phyloP scores from a whole-genome alignment of 1,284 basidiomycete species.

The Phaffia rhodozyma region DNA sequence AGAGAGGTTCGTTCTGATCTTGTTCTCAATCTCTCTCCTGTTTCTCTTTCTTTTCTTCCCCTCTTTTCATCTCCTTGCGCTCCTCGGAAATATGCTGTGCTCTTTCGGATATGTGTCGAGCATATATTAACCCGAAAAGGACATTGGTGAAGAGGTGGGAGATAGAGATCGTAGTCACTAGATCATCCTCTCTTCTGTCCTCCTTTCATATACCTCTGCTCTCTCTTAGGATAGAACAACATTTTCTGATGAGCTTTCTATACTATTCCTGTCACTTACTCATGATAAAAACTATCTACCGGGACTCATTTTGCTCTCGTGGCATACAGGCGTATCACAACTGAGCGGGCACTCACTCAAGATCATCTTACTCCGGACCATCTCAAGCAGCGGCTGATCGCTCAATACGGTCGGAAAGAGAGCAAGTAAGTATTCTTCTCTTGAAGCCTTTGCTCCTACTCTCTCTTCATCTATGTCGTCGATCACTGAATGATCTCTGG shows the following conservation, averaged over 20 bases:
- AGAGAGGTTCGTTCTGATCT: slow-evolving; percentile 46
- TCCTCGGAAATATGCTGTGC: not conserved
- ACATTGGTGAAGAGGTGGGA: not conserved
- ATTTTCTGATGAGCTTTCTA: slow-evolving; percentile 16
- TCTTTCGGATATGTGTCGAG: not conserved
- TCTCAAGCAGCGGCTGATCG: slow-evolving; percentile 79
- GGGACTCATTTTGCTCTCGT: not conserved
- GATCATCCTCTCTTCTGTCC: slow-evolving; percentile 39
- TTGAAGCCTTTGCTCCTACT: not conserved
- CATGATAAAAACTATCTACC: too few relatives aligned
- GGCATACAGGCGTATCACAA: slow-evolving; percentile 63
- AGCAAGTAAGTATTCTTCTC: slow-evolving; percentile 43
- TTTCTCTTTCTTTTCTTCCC: not conserved
- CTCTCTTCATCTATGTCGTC: not conserved
- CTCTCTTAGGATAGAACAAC: slow-evolving; percentile 6
- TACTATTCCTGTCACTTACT: not conserved
- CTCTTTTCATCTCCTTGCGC: not conserved
- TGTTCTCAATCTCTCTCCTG: not conserved
- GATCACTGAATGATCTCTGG: not conserved
- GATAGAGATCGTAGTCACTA: not conserved
- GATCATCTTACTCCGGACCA: slow-evolving; percentile 66
- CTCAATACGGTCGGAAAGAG: slow-evolving; percentile 81
- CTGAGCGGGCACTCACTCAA: slow-evolving; percentile 73
- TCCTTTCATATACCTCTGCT: slow-evolving; percentile 39
- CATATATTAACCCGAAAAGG: not conserved